phyloP scores from a whole-genome alignment of 768 basidiomycete species.

The Lentinula detonsa region DNA sequence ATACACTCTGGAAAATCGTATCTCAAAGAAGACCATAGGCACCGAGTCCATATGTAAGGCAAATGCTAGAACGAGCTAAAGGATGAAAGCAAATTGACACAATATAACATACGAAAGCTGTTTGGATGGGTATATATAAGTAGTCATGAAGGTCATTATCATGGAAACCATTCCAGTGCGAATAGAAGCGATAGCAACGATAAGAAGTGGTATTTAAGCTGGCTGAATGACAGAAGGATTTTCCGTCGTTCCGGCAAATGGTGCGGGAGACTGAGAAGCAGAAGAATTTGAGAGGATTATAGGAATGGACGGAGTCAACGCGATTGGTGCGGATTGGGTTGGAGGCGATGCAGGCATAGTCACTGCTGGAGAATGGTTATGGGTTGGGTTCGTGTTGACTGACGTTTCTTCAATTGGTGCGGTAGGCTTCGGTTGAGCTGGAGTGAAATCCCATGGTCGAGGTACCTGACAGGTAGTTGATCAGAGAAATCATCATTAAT shows the following conservation, averaged over 20 bases:
- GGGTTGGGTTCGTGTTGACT: not conserved
- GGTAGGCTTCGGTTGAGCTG: slow-evolving; percentile 26
- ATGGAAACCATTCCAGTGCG: not conserved
- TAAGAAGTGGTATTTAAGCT: not conserved
- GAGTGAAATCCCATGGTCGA: slow-evolving; percentile 73
- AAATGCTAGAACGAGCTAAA: too few relatives aligned
- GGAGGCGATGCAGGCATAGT: not conserved
- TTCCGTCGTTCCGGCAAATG: not conserved
- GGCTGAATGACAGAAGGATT: not conserved
- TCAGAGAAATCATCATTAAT: not conserved
- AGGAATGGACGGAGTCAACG: not conserved
- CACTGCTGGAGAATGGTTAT: not conserved
- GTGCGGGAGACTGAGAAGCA: not conserved
- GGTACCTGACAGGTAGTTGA: slow-evolving; percentile 37
- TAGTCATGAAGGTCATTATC: not conserved
- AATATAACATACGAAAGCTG: not conserved
- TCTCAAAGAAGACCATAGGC: too few relatives aligned
- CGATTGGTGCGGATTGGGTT: not conserved
- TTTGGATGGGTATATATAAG: not conserved
- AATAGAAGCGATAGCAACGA: too few relatives aligned
- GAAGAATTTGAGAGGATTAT: not conserved
- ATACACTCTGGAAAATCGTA: too few relatives aligned
- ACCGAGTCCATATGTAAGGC: too few relatives aligned
- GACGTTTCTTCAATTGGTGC: not conserved
- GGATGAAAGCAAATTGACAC: too few relatives aligned